These are phyloP conservation scores for Chlorella sp. DNA, from an alignment of 139 green algal genomes.

Conservation along the genomic window DNA sequence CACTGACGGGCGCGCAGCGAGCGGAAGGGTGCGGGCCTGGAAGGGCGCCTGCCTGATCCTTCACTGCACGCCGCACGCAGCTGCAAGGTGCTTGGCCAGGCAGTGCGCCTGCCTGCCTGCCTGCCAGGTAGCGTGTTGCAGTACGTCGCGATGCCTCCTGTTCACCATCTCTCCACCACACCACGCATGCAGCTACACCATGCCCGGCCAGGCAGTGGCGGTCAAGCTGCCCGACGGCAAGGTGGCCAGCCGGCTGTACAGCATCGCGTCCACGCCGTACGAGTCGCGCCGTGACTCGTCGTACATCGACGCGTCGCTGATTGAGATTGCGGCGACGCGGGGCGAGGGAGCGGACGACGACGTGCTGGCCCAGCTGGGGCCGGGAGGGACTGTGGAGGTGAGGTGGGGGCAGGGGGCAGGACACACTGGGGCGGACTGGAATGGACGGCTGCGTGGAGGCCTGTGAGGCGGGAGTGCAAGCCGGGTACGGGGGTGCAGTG, in stretches of 20 bases:
- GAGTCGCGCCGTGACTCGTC: constrained; percentile 53
- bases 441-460: too few species aligned
- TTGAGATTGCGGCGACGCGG: constrained; percentile 58
- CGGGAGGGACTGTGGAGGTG: constrained; percentile 42
- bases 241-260: not conserved
- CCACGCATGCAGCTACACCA: constrained; percentile 14
- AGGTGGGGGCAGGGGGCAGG: not conserved
- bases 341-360: constrained; percentile 20
- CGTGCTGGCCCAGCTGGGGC: constrained; percentile 42
- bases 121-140: too few species aligned
- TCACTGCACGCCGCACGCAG: not conserved
- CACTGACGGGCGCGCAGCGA: not conserved
- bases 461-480: too few species aligned
- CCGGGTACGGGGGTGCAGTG: too few species aligned
- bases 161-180: too few species aligned
- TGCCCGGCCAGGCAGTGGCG: constrained; percentile 49
- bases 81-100: not conserved
- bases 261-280: constrained; percentile 57
- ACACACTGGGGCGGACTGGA: too few species aligned
- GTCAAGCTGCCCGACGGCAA: constrained; percentile 14
- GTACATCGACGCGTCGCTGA: constrained; percentile 60
- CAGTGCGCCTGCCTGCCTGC: not conserved
- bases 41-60: not conserved
- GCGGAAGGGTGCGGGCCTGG: too few species aligned
- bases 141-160: not conserved